A percentile compares a stretch with the other conserved stretches of the same genome.
These are phyloP conservation scores for Tricholomella constricta DNA, from an alignment of 768 basidiomycete genomes.

Conservation along the genomic window DNA sequence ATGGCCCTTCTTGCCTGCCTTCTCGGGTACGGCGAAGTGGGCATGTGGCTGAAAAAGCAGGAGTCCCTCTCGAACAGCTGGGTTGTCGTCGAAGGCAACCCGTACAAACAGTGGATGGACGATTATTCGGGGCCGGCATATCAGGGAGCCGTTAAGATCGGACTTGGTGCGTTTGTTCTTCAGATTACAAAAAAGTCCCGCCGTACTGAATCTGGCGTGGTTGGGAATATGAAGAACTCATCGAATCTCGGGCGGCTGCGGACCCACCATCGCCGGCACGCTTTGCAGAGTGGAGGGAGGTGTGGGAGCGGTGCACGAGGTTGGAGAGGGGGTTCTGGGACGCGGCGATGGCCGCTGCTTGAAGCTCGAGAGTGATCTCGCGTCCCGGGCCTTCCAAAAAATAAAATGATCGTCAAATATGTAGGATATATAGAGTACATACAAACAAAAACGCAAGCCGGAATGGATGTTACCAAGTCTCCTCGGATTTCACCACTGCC, in stretches of 20 bases:
- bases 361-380: neutral
- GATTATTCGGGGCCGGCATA: slow-evolving; percentile 77
- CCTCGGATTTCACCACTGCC: slow-evolving; percentile 3
- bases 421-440: neutral
- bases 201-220: slow-evolving; percentile 3
- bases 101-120: slow-evolving; percentile 75
- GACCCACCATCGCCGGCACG: slow-evolving; percentile 65
- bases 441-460: neutral
- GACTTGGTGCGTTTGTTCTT: slow-evolving; percentile 58
- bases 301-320: slow-evolving; percentile 76
- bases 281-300: slow-evolving; percentile 63
- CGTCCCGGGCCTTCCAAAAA: too few species aligned
- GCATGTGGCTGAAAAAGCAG: slow-evolving; percentile 75
- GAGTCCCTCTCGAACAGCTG: slow-evolving; percentile 47
- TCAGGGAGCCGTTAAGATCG: slow-evolving; percentile 69
- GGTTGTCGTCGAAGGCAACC: slow-evolving; percentile 66
- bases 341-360: slow-evolving; percentile 40
- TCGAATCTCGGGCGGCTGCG: slow-evolving; percentile 63
- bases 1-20: slow-evolving; percentile 86
- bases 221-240: slow-evolving; percentile 48
- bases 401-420: neutral
- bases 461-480: slow-evolving; percentile 8
- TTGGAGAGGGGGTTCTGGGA: slow-evolving; percentile 93
- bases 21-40: slow-evolving; percentile 91
- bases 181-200: neutral